Evolutionary conservation across 305 asterid species (phyloP), one percentile per base, ranked within the genome.

Genomic region (Withania somnifera): DNA sequence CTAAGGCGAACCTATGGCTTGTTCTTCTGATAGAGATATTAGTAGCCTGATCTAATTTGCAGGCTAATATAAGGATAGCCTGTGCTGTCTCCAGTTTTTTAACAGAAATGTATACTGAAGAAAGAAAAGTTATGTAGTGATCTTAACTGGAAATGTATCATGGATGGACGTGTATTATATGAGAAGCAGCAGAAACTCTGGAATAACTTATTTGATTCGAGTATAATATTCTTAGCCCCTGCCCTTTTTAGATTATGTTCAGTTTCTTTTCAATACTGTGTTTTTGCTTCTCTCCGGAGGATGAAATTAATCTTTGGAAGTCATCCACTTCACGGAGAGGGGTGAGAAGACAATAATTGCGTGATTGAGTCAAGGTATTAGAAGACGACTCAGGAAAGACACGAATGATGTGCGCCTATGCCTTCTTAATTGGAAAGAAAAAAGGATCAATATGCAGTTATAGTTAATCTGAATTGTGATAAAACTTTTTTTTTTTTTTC

Each of bases 61-160:
- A 54, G 83, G 38, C 54, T 57, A 42, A n/a, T 79, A 34, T 77
- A 60, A 20, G 60, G 53, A 73, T 15, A 47, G 40, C 45, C 14
- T 15, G 79, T 8, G 26, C 38, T 47, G 10, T 73, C 6, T 15
- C 42, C 6, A 26, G 24, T 0, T 47, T 10, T 11, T 67, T 85
- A 69, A 40, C 79, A 30, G 28, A 69, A 69, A 64, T 85, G 67
- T 82, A 82, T 60, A 82, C 36, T 67, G 19, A 82, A 60, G 79
- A 36, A 69, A 50, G 68, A 67, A 78, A 42, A 26, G 71, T n/a
- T 58, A 57, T 52, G 73, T 77, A 20, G 50, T 81, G 30, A 54
- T 64, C 82, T 63, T 36, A n/a, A 28, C 79, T 63, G 77, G 45
- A 42, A 28, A 84, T 64, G 81, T 40, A 45, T 82, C 71, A 53